Percentiles rank a stretch among this genome's conserved stretches.
These are phyloP conservation scores for Cladosporium oxysporum DNA, from an alignment of 2,329 filamentous ascomycete genomes.

Conservation along the genomic window DNA sequence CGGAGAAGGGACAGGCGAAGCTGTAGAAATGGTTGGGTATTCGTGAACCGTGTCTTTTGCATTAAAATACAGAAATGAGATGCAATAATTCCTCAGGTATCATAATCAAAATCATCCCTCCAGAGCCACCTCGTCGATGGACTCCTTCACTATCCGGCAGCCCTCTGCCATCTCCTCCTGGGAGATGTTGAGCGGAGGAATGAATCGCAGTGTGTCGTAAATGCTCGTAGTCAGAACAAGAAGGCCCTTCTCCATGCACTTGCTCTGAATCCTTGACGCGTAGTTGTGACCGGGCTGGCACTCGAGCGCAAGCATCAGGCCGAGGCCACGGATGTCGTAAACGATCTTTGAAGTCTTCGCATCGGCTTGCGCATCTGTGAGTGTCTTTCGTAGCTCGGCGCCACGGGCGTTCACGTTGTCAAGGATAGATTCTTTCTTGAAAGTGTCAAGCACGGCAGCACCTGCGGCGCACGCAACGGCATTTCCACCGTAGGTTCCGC, in stretches of 20 bases:
- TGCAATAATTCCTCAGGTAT: background rate
- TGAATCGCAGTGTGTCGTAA: slow-evolving; percentile 44
- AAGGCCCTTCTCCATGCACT: slow-evolving; percentile 43
- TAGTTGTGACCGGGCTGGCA: slow-evolving; percentile 39
- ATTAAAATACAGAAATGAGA: background rate
- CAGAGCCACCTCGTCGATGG: slow-evolving; percentile 41
- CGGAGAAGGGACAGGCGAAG: background rate
- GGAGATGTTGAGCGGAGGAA: slow-evolving; percentile 43
- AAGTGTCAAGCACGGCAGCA: slow-evolving; percentile 39
- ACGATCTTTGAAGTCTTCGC: slow-evolving; percentile 37
- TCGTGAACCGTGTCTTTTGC: too few species aligned
- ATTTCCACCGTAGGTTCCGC: slow-evolving; percentile 42
- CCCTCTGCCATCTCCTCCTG: slow-evolving; percentile 43
- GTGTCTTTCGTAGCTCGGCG: slow-evolving; percentile 31
- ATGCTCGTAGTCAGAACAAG: slow-evolving; percentile 44
- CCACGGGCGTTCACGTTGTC: slow-evolving; percentile 41
- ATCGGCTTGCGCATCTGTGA: slow-evolving; percentile 29
- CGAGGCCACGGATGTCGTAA: slow-evolving; percentile 42
- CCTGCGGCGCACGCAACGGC: slow-evolving; percentile 42
- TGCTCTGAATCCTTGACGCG: slow-evolving; percentile 42
- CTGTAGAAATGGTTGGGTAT: background rate
- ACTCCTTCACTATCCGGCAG: slow-evolving; percentile 38
- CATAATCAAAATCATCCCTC: background rate
- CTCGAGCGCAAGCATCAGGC: slow-evolving; percentile 44
- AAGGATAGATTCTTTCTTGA: slow-evolving; percentile 41